Conservation (phyloP, 2,329 filamentous ascomycete genomes). For the Fusarium sp. region DNA sequence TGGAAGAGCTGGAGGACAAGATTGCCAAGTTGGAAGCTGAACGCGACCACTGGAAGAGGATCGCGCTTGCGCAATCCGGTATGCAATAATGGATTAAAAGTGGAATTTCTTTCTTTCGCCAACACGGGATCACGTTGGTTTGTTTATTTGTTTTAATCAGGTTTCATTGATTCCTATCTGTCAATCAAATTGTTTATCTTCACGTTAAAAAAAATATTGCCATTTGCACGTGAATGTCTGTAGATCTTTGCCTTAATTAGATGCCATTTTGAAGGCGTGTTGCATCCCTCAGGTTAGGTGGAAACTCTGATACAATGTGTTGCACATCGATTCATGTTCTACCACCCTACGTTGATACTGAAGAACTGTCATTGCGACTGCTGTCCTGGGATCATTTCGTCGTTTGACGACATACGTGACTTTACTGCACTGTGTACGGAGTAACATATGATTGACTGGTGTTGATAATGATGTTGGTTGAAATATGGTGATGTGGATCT, state of each 20-base stretch:
- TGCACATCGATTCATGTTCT: no score
- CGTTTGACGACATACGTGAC: background rate
- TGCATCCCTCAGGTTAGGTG: no score
- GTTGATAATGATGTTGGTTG: background rate
- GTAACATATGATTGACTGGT: background rate
- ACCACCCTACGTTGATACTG: no score
- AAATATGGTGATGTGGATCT: background rate
- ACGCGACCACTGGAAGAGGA: conserved; percentile 74
- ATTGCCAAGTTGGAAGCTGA: conserved; percentile 78
- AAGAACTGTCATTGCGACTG: no score
- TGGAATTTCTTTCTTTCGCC: conserved; percentile 51
- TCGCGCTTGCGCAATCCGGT: conserved; percentile 61
- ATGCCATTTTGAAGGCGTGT: no score
- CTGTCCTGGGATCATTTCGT: background rate
- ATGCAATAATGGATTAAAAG: conserved; percentile 51
- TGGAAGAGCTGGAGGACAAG: conserved; percentile 79
- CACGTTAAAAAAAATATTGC: background rate
- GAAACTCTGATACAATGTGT: no score
- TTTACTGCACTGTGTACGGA: background rate
- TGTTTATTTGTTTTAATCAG: conserved; percentile 35
- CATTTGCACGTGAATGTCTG: background rate
- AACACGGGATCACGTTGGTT: conserved; percentile 38
- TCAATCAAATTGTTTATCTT: conserved; percentile 24
- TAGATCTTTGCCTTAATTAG: background rate
- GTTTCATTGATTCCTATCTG: conserved; percentile 28